Evolutionary conservation across 345 rosid species (phyloP).

Genomic region (Physaria fendleri): DNA sequence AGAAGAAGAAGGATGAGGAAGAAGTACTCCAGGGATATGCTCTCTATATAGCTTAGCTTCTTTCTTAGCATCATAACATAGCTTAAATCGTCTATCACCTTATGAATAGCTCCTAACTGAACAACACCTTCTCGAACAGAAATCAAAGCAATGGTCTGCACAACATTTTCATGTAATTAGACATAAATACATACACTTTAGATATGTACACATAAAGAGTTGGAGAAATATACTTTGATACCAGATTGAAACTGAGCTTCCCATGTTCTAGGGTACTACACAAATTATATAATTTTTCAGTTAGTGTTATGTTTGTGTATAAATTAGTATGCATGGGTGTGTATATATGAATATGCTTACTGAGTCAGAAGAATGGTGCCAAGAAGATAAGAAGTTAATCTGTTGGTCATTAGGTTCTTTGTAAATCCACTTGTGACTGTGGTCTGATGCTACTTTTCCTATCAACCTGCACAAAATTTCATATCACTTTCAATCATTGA

Average conservation of each 20-base stretch:
- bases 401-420: conserved; percentile 90
- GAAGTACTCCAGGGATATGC: conserved; percentile 87
- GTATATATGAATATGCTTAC: conserved; percentile 36
- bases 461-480: conserved; percentile 53
- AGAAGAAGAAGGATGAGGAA: conserved; percentile 89
- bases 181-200: not conserved
- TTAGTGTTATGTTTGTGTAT: not conserved
- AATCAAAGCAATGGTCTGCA: conserved; percentile 92
- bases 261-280: conserved; percentile 95
- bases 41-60: conserved; percentile 85
- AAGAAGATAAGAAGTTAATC: conserved; percentile 87
- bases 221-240: conserved; percentile 62
- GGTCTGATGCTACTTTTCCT: conserved; percentile 95
- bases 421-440: conserved; percentile 93
- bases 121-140: conserved; percentile 98
- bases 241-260: conserved; percentile 98
- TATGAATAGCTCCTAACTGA: conserved; percentile 82
- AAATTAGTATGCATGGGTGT: not conserved
- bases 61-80: conserved; percentile 70
- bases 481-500: conserved; percentile 23
- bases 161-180: conserved; percentile 3
- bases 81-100: conserved; percentile 89
- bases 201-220: not conserved
- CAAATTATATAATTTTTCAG: conserved; percentile 4
- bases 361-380: conserved; percentile 93